phyloP scores from a whole-genome alignment of 2,329 filamentous ascomycete species.

The Davidsoniella eucalypti region DNA sequence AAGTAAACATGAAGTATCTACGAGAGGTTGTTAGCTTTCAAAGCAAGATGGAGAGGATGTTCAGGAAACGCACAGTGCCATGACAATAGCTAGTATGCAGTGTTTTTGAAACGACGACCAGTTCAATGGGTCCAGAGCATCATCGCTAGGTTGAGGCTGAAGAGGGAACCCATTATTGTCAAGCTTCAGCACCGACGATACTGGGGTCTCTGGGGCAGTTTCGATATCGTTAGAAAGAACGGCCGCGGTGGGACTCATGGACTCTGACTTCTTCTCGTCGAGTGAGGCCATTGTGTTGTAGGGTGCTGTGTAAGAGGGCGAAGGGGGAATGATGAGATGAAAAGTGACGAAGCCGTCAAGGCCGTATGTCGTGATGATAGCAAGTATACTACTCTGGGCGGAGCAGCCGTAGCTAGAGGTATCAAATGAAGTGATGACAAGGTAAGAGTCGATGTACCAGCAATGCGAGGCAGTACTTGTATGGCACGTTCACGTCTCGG shows the following conservation, averaged over 20 bases:
- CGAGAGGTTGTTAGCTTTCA: background rate
- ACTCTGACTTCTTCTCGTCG: background rate
- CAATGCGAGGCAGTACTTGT: too few species aligned
- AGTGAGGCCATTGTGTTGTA: background rate
- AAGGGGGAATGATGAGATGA: background rate
- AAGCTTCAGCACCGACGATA: conserved; percentile 3
- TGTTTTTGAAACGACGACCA: conserved; percentile 32
- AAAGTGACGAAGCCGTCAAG: background rate
- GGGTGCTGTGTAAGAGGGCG: background rate
- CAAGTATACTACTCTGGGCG: too few species aligned
- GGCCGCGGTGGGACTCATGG: background rate
- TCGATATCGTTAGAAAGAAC: background rate
- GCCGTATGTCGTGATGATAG: background rate
- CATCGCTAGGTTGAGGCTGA: conserved; percentile 22
- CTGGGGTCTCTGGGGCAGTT: background rate
- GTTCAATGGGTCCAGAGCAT: conserved; percentile 37
- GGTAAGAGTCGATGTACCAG: too few species aligned
- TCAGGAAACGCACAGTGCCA: conserved; percentile 27
- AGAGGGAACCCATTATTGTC: conserved; percentile 20
- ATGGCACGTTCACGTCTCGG: too few species aligned
- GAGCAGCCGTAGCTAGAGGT: too few species aligned
- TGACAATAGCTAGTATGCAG: conserved; percentile 32
- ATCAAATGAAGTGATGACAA: too few species aligned
- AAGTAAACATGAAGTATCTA: conserved; percentile 41
- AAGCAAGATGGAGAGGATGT: background rate